Percentiles rank a stretch among this genome's conserved stretches.
Conservation (phyloP, 2,329 filamentous ascomycete genomes). For the Sphaerulina populicola region DNA sequence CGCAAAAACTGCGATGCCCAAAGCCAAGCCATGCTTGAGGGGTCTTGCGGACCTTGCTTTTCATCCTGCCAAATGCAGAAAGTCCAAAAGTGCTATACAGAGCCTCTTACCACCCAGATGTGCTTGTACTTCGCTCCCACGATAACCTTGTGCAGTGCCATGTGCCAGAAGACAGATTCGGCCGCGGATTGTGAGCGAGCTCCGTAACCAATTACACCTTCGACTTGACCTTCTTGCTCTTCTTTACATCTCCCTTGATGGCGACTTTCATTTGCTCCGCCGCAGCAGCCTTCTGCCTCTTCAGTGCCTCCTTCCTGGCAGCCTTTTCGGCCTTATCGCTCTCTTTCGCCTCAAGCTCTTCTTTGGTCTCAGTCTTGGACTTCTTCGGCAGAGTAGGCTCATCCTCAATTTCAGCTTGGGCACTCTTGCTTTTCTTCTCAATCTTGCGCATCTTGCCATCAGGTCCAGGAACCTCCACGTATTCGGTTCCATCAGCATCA, state of each 20-base stretch:
- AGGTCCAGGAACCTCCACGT: slow-evolving; percentile 28
- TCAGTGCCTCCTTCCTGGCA: slow-evolving; percentile 24
- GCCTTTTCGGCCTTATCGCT: slow-evolving; percentile 22
- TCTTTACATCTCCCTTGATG: slow-evolving; percentile 12
- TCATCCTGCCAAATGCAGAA: not conserved
- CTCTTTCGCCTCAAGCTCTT: slow-evolving; percentile 18
- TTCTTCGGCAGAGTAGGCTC: slow-evolving; percentile 24
- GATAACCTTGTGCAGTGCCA: no score
- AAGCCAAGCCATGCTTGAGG: slow-evolving; percentile 10
- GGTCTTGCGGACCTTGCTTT: slow-evolving; percentile 7
- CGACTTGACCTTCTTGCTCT: slow-evolving; percentile 11
- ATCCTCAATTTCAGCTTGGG: slow-evolving; percentile 16
- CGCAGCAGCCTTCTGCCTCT: slow-evolving; percentile 25
- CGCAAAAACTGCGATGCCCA: slow-evolving; percentile 7
- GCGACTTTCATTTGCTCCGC: slow-evolving; percentile 6
- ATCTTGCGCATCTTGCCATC: slow-evolving; percentile 31
- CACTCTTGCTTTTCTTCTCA: slow-evolving; percentile 22
- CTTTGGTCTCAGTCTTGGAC: slow-evolving; percentile 23
- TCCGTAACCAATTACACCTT: not conserved
- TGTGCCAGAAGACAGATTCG: not conserved
- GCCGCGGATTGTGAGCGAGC: not conserved
- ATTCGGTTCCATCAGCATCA: slow-evolving; percentile 19
- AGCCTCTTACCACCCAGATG: not conserved
- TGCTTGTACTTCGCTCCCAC: no score
- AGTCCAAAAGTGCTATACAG: not conserved